phyloP scores from a whole-genome alignment of 1,284 basidiomycete genomes.

The Melanopsichium pennsylvanicum region DNA sequence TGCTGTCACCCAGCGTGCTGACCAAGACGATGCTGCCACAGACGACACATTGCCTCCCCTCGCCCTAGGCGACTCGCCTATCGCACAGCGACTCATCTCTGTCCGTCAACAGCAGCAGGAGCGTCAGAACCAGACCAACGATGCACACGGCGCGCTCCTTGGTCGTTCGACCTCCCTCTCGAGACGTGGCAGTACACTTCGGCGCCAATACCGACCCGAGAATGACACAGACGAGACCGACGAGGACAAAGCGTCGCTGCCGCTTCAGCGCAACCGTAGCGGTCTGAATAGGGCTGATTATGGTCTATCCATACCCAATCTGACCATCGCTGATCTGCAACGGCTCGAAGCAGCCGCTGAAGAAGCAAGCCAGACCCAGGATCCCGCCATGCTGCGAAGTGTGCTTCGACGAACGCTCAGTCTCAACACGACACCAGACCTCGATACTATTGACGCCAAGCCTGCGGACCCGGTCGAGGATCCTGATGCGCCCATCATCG shows the following conservation, averaged over 20 bases:
- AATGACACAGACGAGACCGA: constrained; percentile 66
- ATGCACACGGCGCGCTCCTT: constrained; percentile 30
- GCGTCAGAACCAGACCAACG: constrained; percentile 10
- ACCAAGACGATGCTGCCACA: constrained; percentile 2
- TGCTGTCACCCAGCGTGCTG: constrained; percentile 30
- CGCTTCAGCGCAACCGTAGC: constrained; percentile 40
- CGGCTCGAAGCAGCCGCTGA: constrained; percentile 90
- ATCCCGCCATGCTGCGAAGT: constrained; percentile 81
- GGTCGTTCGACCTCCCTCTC: constrained; percentile 55
- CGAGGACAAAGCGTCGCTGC: constrained; percentile 70
- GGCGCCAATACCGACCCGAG: constrained; percentile 73
- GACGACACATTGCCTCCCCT: constrained; percentile 23
- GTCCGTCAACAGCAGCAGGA: constrained; percentile 40
- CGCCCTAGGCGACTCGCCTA: constrained; percentile 32
- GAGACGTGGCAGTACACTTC: constrained; percentile 58
- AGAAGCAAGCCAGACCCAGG: constrained; percentile 75
- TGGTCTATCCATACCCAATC: constrained; percentile 68
- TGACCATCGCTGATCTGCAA: constrained; percentile 91
- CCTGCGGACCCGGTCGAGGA: constrained; percentile 71
- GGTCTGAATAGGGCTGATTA: constrained; percentile 24
- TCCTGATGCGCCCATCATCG: constrained; percentile 85
- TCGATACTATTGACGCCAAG: constrained; percentile 36
- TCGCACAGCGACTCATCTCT: constrained; percentile 40
- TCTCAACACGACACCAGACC: constrained; percentile 68
- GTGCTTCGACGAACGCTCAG: constrained; percentile 86